Conservation (phyloP, 768 basidiomycete species). For the Steccherinum ochraceum region DNA sequence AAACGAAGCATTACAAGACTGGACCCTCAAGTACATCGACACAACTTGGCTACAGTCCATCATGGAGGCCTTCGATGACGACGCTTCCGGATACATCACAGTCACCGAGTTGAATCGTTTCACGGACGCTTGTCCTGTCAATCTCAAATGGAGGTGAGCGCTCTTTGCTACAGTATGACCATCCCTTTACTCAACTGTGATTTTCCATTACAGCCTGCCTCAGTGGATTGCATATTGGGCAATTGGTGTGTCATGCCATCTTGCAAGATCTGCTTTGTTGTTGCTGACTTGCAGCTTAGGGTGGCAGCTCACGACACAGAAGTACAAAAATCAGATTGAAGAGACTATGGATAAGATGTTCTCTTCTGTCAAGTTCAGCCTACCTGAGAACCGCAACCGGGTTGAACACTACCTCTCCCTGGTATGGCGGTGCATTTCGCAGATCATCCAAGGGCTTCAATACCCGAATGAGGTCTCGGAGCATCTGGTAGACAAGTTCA, state of each 20-base stretch:
- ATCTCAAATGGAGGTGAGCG: conserved; percentile 27
- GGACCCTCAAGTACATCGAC: conserved; percentile 22
- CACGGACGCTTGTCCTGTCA: conserved; percentile 16
- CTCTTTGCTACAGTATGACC: neutral
- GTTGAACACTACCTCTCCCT: conserved; percentile 21
- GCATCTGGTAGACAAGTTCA: conserved; percentile 13
- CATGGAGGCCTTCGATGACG: conserved; percentile 28
- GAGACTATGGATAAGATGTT: conserved; percentile 9
- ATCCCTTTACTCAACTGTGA: no score
- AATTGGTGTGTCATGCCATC: conserved; percentile 9
- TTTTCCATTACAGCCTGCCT: conserved; percentile 15
- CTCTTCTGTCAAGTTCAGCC: neutral
- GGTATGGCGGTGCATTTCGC: conserved; percentile 6
- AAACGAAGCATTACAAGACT: conserved; percentile 20
- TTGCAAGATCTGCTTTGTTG: conserved; percentile 6
- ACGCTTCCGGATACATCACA: conserved; percentile 27
- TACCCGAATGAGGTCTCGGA: conserved; percentile 2
- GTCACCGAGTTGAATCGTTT: conserved; percentile 28
- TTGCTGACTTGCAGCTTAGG: conserved; percentile 18
- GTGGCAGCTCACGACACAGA: conserved; percentile 12
- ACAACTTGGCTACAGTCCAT: conserved; percentile 17
- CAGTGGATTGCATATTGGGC: conserved; percentile 30
- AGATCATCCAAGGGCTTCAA: neutral
- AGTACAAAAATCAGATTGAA: conserved; percentile 9
- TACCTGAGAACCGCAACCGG: conserved; percentile 15